Evolutionary conservation across 352 stramenopile species (phyloP).

Genomic region (Phytophthora palmivora): DNA sequence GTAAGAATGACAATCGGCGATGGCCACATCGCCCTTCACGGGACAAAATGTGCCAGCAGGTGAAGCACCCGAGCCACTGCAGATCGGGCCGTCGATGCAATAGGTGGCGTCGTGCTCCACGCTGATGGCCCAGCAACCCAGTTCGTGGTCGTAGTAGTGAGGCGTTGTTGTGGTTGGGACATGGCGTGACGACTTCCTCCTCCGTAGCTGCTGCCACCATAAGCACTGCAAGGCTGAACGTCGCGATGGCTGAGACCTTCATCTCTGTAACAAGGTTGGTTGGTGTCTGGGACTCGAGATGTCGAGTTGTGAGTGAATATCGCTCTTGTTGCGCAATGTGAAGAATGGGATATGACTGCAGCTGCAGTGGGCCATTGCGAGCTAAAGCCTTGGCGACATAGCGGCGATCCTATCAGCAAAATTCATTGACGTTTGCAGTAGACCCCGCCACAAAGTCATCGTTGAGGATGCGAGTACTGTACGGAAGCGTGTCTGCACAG

Average conservation of each 20-base stretch:
- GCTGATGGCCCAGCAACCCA: constrained; percentile 42
- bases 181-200: constrained; percentile 9
- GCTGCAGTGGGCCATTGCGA: not conserved
- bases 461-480: constrained; percentile 2
- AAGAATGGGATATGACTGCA: constrained; percentile 4
- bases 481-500: too few relatives aligned
- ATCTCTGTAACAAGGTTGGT: constrained; percentile 13
- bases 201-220: not conserved
- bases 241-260: constrained; percentile 28
- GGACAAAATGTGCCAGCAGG: constrained; percentile 44
- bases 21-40: constrained; percentile 47
- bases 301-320: constrained; percentile 27
- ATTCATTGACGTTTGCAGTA: constrained; percentile 10
- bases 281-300: constrained; percentile 26
- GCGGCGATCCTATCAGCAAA: constrained; percentile 1
- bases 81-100: constrained; percentile 52
- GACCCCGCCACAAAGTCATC: constrained; percentile 11
- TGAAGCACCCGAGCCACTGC: constrained; percentile 30
- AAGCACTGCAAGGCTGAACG: constrained; percentile 21
- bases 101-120: constrained; percentile 53
- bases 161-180: constrained; percentile 21
- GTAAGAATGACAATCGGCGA: constrained; percentile 55
- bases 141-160: constrained; percentile 35
- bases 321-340: constrained; percentile 18
- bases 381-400: not conserved